These are phyloP conservation scores for Paramecium biaurelia DNA, from an alignment of 73 alveolate genomes.

Conservation along the genomic window DNA sequence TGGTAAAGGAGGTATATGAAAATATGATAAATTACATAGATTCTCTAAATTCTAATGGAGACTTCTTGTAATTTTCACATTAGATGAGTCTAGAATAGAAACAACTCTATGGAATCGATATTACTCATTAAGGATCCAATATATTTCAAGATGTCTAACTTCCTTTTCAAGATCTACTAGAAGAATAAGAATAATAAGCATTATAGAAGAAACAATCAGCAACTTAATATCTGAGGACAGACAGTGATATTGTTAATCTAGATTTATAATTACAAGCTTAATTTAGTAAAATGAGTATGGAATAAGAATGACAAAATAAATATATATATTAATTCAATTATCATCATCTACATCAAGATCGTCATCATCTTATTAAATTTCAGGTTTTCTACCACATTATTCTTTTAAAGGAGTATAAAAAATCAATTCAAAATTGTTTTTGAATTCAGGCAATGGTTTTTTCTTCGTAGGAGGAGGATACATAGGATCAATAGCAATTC, in stretches of 20 bases:
- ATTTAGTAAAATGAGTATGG: constrained; percentile 15
- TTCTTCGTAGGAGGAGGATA: constrained; percentile 67
- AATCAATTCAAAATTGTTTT: constrained; percentile 34
- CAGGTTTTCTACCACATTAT: background rate
- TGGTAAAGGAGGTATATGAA: background rate
- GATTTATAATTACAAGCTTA: background rate
- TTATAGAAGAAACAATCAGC: background rate
- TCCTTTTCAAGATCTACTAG: background rate
- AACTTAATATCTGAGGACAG: background rate
- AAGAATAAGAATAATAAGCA: background rate
- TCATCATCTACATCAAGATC: constrained; percentile 47
- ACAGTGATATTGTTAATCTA: background rate
- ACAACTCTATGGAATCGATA: background rate
- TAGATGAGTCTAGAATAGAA: background rate
- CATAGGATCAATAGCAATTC: constrained; percentile 91
- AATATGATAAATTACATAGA: background rate
- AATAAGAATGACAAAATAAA: background rate
- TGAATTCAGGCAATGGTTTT: background rate
- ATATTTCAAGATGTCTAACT: background rate
- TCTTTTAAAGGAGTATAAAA: background rate
- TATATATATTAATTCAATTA: constrained; percentile 5
- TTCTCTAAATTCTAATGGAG: constrained; percentile 7
- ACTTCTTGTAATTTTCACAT: background rate
- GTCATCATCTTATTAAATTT: constrained; percentile 33
- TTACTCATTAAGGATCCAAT: background rate